phyloP scores from a whole-genome alignment of 1,284 basidiomycete genomes.

The Fomes fomentarius region DNA sequence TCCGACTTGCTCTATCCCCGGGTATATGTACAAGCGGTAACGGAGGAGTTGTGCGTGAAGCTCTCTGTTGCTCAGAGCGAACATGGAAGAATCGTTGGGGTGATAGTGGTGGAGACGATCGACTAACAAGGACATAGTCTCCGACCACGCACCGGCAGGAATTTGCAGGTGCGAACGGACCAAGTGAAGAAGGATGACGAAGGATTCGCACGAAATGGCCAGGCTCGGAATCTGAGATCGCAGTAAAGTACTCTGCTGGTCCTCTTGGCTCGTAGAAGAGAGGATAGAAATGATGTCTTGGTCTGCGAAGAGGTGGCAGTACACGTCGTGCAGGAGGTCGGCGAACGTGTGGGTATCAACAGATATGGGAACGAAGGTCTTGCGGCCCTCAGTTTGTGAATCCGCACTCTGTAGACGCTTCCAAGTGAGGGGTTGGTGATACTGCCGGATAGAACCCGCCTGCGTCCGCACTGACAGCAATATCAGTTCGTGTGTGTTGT shows the following conservation, averaged over 20 bases:
- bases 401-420: conserved; percentile 22
- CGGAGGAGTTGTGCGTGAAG: conserved; percentile 36
- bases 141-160: conserved; percentile 30
- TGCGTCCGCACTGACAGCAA: conserved; percentile 3
- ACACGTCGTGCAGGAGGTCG: conserved; percentile 45
- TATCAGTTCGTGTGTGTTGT: conserved; percentile 46
- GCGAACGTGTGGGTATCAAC: conserved; percentile 37
- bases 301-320: conserved; percentile 48
- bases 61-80: conserved; percentile 39
- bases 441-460: conserved; percentile 30
- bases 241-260: not conserved
- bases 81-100: conserved; percentile 30
- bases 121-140: conserved; percentile 34
- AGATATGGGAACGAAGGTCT: conserved; percentile 5
- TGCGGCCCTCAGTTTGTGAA: not conserved
- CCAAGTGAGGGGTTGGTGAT: conserved; percentile 49
- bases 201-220: conserved; percentile 48
- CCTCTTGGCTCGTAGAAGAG: no score
- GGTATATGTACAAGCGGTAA: conserved; percentile 34
- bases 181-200: conserved; percentile 42
- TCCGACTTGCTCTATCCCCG: not conserved
- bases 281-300: conserved; percentile 34
- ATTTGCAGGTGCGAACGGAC: conserved; percentile 37
- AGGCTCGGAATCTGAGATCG: conserved; percentile 31
- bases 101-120: not conserved